Percentiles rank a stretch among this genome's conserved stretches.
These are phyloP conservation scores for Fusarium guadeloupense DNA, from an alignment of 2,329 filamentous ascomycete genomes.

Conservation along the genomic window DNA sequence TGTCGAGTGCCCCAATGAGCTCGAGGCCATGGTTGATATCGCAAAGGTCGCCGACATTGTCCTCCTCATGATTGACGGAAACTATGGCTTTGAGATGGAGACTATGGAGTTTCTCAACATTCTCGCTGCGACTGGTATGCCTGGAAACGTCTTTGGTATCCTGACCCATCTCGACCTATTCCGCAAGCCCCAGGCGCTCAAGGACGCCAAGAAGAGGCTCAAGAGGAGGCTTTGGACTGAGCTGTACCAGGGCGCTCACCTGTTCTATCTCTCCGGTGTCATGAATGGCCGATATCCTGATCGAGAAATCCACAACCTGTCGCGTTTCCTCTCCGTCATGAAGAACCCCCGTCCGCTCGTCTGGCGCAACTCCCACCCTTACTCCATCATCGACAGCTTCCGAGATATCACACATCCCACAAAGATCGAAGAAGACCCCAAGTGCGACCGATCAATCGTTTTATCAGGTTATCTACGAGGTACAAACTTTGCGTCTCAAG, in stretches of 20 bases:
- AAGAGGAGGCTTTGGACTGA: conserved; percentile 98
- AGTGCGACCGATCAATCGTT: conserved; percentile 90
- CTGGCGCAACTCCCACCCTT: conserved; percentile 96
- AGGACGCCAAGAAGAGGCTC: conserved; percentile 92
- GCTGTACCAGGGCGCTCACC: conserved; percentile 93
- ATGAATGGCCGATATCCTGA: conserved; percentile 97
- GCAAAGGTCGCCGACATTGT: conserved; percentile 98
- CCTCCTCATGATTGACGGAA: conserved; percentile 97
- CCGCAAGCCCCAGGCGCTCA: conserved; percentile 89
- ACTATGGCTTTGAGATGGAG: conserved; percentile 99
- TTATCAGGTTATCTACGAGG: conserved; percentile 94
- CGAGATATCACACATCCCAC: conserved; percentile 95
- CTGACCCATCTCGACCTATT: conserved; percentile 96
- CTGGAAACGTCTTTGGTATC: conserved; percentile 97
- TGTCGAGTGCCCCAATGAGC: conserved; percentile 94
- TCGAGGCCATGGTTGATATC: conserved; percentile 96
- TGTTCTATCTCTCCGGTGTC: conserved; percentile 96
- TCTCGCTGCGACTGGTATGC: conserved; percentile 94
- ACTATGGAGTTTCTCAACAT: conserved; percentile 99
- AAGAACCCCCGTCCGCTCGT: conserved; percentile 97
- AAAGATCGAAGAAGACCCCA: conserved; percentile 85
- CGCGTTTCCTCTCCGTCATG: conserved; percentile 96
- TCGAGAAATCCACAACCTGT: conserved; percentile 94
- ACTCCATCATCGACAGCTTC: conserved; percentile 92
- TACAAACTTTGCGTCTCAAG: conserved; percentile 88